Conservation (phyloP, 1,284 basidiomycete species). For the Volvariella volvacea region DNA sequence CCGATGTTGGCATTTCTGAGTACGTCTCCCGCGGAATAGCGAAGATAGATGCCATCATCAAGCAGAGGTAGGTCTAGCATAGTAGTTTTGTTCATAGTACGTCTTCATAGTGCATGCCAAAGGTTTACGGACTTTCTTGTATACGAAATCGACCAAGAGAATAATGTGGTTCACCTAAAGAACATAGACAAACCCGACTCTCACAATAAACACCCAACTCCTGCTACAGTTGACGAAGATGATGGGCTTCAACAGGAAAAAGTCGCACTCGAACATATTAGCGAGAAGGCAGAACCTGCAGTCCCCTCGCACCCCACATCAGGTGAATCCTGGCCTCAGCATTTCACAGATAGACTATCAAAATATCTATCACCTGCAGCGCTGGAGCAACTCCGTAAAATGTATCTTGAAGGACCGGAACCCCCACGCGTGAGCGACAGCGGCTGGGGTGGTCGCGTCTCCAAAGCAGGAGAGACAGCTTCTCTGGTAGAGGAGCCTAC, state of each 20-base stretch:
- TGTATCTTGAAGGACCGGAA: slow-evolving; percentile 73
- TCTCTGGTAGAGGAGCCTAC: slow-evolving; percentile 14
- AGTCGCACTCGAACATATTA: too few relatives aligned
- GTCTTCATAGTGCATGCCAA: too few relatives aligned
- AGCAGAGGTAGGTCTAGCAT: slow-evolving; percentile 81
- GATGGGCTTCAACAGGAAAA: neutral
- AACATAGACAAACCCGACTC: slow-evolving; percentile 66
- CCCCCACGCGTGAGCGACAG: slow-evolving; percentile 59
- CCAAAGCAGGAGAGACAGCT: slow-evolving; percentile 26
- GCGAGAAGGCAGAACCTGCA: neutral
- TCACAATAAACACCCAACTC: slow-evolving; percentile 24
- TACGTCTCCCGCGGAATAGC: slow-evolving; percentile 72
- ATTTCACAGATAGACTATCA: slow-evolving; percentile 48
- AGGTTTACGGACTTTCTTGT: slow-evolving; percentile 96
- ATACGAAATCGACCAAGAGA: slow-evolving; percentile 78
- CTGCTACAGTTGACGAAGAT: slow-evolving; percentile 8
- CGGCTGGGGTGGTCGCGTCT: slow-evolving; percentile 54
- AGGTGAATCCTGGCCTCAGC: slow-evolving; percentile 56
- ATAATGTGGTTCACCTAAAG: slow-evolving; percentile 74
- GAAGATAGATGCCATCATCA: slow-evolving; percentile 85
- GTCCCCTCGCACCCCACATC: slow-evolving; percentile 8
- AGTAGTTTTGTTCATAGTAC: too few relatives aligned
- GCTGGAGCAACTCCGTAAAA: slow-evolving; percentile 58
- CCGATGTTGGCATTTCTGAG: slow-evolving; percentile 87
- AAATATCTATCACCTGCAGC: slow-evolving; percentile 58